Percentiles rank a stretch among this genome's conserved stretches.
Evolutionary conservation across 2,329 filamentous ascomycete genomes (phyloP).

Genomic region (Pestalotiopsis sp.): DNA sequence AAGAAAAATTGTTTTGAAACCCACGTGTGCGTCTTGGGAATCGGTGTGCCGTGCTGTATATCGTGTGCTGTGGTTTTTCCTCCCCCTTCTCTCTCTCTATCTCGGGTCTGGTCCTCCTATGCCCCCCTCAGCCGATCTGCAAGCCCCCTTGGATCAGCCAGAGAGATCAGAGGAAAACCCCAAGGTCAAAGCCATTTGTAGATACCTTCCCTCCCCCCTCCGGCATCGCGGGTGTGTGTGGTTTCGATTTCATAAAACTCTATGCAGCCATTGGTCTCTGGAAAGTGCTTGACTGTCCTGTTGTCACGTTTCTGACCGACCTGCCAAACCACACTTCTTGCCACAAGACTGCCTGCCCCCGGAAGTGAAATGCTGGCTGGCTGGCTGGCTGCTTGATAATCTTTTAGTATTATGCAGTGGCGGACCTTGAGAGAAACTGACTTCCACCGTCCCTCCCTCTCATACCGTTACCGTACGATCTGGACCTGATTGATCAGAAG

Average conservation of each 20-base stretch:
- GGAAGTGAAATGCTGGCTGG: neutral
- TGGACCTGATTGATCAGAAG: neutral
- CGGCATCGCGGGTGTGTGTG: constrained; percentile 6
- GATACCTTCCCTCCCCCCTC: neutral
- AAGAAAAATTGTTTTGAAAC: neutral
- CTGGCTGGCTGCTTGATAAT: neutral
- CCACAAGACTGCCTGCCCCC: neutral
- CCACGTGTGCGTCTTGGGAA: neutral
- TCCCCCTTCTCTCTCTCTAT: neutral
- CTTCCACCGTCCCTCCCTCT: neutral
- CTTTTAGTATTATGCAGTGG: neutral
- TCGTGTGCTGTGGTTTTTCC: neutral
- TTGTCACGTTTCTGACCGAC: neutral
- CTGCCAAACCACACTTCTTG: neutral
- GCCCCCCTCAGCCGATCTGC: neutral
- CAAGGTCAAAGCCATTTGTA: neutral
- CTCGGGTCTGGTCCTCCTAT: neutral
- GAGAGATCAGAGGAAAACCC: neutral
- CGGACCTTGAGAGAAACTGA: neutral
- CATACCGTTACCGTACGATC: neutral
- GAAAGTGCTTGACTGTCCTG: neutral
- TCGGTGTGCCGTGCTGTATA: neutral
- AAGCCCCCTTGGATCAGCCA: neutral
- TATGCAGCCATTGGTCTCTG: neutral
- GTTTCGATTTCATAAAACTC: constrained; percentile 7